These are phyloP conservation scores for Dactylellina parvicollis DNA, from an alignment of 2,329 filamentous ascomycete species.

Conservation along the genomic window DNA sequence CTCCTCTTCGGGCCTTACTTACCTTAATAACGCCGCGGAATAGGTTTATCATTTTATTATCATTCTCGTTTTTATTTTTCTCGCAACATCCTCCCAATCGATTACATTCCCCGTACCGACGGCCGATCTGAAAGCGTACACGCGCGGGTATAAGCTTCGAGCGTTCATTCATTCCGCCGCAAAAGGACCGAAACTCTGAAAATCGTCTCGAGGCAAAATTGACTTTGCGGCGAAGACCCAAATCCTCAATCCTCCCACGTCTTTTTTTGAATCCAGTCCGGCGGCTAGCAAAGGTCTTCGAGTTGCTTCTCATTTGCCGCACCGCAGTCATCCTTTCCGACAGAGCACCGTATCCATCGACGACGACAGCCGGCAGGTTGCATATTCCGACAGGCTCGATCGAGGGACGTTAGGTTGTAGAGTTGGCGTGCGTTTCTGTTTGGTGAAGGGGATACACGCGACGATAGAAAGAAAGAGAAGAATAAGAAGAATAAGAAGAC, in stretches of 20 bases:
- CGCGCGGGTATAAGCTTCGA: constrained; percentile 49
- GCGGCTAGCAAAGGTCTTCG: constrained; percentile 23
- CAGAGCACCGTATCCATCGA: not conserved
- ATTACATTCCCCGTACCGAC: not conserved
- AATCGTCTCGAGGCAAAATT: constrained; percentile 37
- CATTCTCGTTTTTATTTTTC: constrained; percentile 1
- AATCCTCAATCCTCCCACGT: not conserved
- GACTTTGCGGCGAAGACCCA: constrained; percentile 6
- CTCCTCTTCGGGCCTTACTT: too few species aligned
- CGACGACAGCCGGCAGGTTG: not conserved
- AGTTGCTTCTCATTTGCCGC: constrained; percentile 3
- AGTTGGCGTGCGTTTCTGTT: not conserved
- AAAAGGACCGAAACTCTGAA: constrained; percentile 43
- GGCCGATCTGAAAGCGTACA: not conserved
- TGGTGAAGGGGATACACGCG: constrained; percentile 30
- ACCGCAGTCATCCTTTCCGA: constrained; percentile 16
- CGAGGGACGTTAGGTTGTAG: not conserved
- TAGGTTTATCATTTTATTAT: too few species aligned
- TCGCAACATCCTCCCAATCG: not conserved
- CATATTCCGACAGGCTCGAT: not conserved
- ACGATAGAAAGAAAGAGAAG: not conserved
- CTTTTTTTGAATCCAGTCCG: constrained; percentile 3
- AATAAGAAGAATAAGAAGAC: not conserved
- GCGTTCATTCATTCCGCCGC: constrained; percentile 15
- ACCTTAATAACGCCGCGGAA: too few species aligned